Conservation (phyloP, 2,329 filamentous ascomycete genomes). For the Xylariaceae sp. region DNA sequence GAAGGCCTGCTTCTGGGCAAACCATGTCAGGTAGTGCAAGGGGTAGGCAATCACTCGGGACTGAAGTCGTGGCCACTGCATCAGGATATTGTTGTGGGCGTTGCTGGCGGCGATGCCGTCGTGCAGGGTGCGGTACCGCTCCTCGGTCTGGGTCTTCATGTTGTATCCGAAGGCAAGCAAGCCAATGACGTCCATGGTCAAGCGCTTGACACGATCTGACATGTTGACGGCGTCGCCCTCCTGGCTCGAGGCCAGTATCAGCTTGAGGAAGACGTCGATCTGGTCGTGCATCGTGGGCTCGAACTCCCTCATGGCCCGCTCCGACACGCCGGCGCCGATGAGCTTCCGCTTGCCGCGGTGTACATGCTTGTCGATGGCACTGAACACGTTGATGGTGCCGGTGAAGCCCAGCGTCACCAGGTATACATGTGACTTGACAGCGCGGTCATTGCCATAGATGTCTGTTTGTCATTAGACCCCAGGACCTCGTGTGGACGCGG, state of each 20-base stretch:
- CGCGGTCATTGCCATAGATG: conserved; percentile 15
- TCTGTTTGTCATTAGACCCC: conserved; percentile 6
- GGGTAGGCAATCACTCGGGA: conserved; percentile 8
- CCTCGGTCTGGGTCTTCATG: conserved; percentile 13
- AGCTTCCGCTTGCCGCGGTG: conserved; percentile 12
- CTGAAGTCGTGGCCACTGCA: conserved; percentile 13
- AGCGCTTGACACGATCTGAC: conserved; percentile 6
- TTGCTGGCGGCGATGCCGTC: conserved; percentile 8
- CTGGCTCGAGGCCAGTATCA: conserved; percentile 4
- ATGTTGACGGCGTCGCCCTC: conserved; percentile 12
- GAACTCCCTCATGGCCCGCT: conserved; percentile 14
- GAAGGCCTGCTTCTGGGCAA: conserved; percentile 10
- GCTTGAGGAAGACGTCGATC: conserved; percentile 14
- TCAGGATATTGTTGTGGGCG: conserved; percentile 9
- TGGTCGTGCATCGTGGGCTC: conserved; percentile 13
- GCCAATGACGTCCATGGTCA: conserved; percentile 15
- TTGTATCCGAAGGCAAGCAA: conserved; percentile 16
- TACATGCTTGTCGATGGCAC: conserved; percentile 6
- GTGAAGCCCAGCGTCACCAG: conserved; percentile 9
- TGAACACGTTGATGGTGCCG: conserved; percentile 12
- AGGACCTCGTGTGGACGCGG: not conserved
- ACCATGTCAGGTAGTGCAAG: conserved; percentile 7
- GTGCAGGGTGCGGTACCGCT: conserved; percentile 9
- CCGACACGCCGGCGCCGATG: conserved; percentile 11
- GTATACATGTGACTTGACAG: conserved; percentile 14